phyloP scores from a whole-genome alignment of 768 basidiomycete species.

The Phaeotremella fagi region DNA sequence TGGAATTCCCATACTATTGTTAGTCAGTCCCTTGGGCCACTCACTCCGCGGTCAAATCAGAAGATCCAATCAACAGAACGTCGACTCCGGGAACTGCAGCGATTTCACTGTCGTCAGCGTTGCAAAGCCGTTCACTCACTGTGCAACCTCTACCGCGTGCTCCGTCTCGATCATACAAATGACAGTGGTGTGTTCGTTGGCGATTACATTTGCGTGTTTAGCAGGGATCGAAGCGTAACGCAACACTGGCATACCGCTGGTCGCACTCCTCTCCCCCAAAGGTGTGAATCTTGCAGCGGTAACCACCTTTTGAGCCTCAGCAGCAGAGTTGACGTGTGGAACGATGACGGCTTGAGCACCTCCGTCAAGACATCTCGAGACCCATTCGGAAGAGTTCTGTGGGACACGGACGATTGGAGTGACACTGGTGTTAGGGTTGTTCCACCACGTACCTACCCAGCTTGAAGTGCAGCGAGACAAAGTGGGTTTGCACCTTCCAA shows the following conservation, averaged over 20 bases:
- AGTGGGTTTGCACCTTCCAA: slow-evolving; percentile 31
- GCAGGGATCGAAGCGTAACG: slow-evolving; percentile 23
- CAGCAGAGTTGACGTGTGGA: slow-evolving; percentile 31
- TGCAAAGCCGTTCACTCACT: slow-evolving; percentile 13
- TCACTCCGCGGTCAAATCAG: slow-evolving; percentile 31
- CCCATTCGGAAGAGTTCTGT: slow-evolving; percentile 37
- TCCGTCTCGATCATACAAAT: slow-evolving; percentile 37
- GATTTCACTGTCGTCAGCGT: slow-evolving; percentile 17
- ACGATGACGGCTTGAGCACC: slow-evolving; percentile 39
- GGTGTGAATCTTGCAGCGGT: slow-evolving; percentile 30
- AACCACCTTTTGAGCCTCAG: slow-evolving; percentile 28
- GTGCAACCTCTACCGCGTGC: slow-evolving; percentile 18
- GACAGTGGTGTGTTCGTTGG: slow-evolving; percentile 26
- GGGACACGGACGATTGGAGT: slow-evolving; percentile 37
- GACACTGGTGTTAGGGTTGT: slow-evolving; percentile 9
- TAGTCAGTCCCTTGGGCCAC: slow-evolving; percentile 5
- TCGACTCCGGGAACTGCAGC: slow-evolving; percentile 38
- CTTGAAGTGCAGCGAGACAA: slow-evolving; percentile 14
- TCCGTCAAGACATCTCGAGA: slow-evolving; percentile 35
- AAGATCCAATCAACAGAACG: slow-evolving; percentile 24
- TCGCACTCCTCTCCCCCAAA: slow-evolving; percentile 27
- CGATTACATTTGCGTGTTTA: slow-evolving; percentile 18
- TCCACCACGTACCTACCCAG: slow-evolving; percentile 16
- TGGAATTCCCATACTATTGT: slow-evolving; percentile 30
- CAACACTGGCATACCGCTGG: slow-evolving; percentile 24